Evolutionary conservation across 345 rosid genomes (phyloP).

Genomic region (Dovyalis caffra): DNA sequence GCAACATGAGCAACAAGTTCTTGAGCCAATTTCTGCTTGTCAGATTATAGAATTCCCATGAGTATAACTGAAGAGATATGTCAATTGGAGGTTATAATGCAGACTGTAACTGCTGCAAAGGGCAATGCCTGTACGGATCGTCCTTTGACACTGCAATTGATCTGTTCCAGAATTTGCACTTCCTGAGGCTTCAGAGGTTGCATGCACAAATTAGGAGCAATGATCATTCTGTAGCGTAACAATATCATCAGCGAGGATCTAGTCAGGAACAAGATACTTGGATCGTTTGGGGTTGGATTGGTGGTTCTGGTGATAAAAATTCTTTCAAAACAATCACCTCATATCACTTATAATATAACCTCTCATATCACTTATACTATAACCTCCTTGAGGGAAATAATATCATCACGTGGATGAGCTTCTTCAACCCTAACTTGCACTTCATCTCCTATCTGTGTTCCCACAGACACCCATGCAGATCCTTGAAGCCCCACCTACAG

Average conservation of each 20-base stretch:
- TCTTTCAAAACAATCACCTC: constrained; percentile 11
- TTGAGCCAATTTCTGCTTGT: constrained; percentile 6
- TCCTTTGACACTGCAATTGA: background rate
- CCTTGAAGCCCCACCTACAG: constrained; percentile 82
- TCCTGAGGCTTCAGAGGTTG: background rate
- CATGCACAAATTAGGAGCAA: background rate
- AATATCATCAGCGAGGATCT: background rate
- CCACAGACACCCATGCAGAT: constrained; percentile 73
- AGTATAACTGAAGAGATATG: background rate
- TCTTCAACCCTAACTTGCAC: constrained; percentile 71
- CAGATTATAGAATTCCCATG: background rate
- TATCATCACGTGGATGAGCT: constrained; percentile 80
- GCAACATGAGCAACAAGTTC: background rate
- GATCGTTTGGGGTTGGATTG: background rate
- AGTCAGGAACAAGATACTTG: constrained; percentile 1
- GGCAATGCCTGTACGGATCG: background rate
- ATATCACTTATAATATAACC: constrained; percentile 27
- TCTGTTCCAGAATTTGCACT: background rate
- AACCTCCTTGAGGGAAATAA: constrained; percentile 65
- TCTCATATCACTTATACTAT: constrained; percentile 31
- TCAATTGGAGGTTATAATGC: background rate
- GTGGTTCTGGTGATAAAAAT: background rate
- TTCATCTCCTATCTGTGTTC: constrained; percentile 81
- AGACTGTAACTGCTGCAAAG: background rate
- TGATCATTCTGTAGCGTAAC: too few species aligned